Evolutionary conservation across 331 rosid genomes (phyloP).

Genomic region (Cydonia oblonga): DNA sequence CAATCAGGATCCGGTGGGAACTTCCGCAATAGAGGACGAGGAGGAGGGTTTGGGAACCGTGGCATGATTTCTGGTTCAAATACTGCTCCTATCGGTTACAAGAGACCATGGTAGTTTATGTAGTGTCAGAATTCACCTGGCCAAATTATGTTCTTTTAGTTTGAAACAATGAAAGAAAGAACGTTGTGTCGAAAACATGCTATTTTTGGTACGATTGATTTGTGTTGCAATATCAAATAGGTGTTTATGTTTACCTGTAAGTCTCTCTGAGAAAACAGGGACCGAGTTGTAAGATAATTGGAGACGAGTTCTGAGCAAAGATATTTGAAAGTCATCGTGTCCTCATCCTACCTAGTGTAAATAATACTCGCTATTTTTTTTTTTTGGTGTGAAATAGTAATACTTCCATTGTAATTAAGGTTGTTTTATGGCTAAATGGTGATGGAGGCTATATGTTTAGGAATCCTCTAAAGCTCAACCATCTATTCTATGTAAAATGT

Average conservation of each 20-base stretch:
- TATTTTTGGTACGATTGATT: background rate
- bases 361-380: too few relatives aligned
- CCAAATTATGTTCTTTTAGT: background rate
- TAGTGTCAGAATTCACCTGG: background rate
- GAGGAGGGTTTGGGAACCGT: slow-evolving; percentile 53
- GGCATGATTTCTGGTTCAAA: slow-evolving; percentile 59
- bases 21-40: slow-evolving; percentile 72
- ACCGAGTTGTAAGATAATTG: background rate
- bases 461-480: too few relatives aligned
- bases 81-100: slow-evolving; percentile 51
- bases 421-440: too few relatives aligned
- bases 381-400: too few relatives aligned
- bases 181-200: background rate
- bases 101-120: slow-evolving; percentile 46
- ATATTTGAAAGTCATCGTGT: too few relatives aligned
- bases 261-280: background rate
- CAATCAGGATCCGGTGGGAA: slow-evolving; percentile 48
- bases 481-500: too few relatives aligned
- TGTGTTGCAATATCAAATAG: background rate
- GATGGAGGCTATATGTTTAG: too few relatives aligned
- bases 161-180: background rate
- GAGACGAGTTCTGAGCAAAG: background rate
- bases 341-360: too few relatives aligned
- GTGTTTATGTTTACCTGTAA: background rate
- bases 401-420: too few relatives aligned